phyloP scores from a whole-genome alignment of 192 early-diverging fungal species.

The Allomyces arbusculus region DNA sequence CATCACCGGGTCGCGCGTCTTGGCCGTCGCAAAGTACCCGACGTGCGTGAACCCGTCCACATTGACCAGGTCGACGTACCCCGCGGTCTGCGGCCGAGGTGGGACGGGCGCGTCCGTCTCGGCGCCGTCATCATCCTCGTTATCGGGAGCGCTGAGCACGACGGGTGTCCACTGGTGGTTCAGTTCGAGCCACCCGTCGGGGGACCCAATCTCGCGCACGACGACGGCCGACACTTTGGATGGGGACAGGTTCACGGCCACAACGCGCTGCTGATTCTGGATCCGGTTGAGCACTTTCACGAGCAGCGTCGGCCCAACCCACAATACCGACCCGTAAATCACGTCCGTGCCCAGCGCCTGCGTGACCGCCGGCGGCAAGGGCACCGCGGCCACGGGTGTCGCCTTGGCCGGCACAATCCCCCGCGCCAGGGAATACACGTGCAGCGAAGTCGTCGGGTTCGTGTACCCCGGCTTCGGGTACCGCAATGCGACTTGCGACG shows the following conservation, averaged over 20 bases:
- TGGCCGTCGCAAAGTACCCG: conserved; percentile 34
- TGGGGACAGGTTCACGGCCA: conserved; percentile 25
- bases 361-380: conserved; percentile 5
- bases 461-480: conserved; percentile 71
- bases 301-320: conserved; percentile 51
- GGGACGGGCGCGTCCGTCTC: background rate
- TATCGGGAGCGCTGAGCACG: background rate
- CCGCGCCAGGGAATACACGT: conserved; percentile 34
- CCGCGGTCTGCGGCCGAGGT: conserved; percentile 9
- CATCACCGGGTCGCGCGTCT: conserved; percentile 23
- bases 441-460: conserved; percentile 61
- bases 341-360: conserved; percentile 4
- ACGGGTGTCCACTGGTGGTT: conserved; percentile 7
- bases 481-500: conserved; percentile 44
- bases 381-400: conserved; percentile 9
- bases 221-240: conserved; percentile 15
- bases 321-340: conserved; percentile 45
- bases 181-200: conserved; percentile 56
- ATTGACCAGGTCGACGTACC: conserved; percentile 44
- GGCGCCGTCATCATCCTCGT: background rate
- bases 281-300: conserved; percentile 74
- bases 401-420: conserved; percentile 8
- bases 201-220: conserved; percentile 33
- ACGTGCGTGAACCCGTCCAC: conserved; percentile 46
- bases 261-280: conserved; percentile 59